Evolutionary conservation across 306 rosid genomes (phyloP).

Genomic region (Bauhinia variegata): DNA sequence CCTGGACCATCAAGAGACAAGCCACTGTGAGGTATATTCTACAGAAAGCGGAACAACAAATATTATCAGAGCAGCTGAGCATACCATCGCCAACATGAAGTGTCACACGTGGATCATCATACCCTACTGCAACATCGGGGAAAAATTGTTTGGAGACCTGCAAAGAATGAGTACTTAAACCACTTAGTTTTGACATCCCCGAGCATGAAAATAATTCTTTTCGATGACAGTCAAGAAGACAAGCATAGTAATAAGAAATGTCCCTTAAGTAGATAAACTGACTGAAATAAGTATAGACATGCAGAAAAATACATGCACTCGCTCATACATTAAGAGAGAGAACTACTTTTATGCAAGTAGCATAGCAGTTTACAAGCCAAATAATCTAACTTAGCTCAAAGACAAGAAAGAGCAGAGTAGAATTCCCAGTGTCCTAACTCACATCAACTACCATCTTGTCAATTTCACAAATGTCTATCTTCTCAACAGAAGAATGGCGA

Average conservation of each 20-base stretch:
- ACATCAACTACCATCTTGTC: constrained; percentile 98
- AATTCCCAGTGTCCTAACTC: constrained; percentile 40
- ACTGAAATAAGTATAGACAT: background rate
- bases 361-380: background rate
- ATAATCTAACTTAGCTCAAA: constrained; percentile 14
- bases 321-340: background rate
- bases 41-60: background rate
- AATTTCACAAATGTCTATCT: constrained; percentile 93
- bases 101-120: constrained; percentile 76
- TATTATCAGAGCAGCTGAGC: constrained; percentile 33
- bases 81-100: constrained; percentile 92
- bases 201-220: too few relatives aligned
- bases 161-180: constrained; percentile 27
- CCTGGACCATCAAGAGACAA: constrained; percentile 57
- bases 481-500: constrained; percentile 82
- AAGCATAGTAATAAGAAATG: background rate
- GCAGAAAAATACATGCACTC: background rate
- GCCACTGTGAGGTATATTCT: constrained; percentile 23
- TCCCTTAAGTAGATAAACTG: constrained; percentile 2
- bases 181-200: constrained; percentile 9
- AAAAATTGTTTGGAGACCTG: constrained; percentile 89
- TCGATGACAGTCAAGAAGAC: background rate
- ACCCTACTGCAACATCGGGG: constrained; percentile 83
- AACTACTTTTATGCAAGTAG: constrained; percentile 2
- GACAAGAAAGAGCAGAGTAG: constrained; percentile 18